Base-by-base conservation (phyloP, 75 land plant species). In the Pinus tabuliformis region DNA sequence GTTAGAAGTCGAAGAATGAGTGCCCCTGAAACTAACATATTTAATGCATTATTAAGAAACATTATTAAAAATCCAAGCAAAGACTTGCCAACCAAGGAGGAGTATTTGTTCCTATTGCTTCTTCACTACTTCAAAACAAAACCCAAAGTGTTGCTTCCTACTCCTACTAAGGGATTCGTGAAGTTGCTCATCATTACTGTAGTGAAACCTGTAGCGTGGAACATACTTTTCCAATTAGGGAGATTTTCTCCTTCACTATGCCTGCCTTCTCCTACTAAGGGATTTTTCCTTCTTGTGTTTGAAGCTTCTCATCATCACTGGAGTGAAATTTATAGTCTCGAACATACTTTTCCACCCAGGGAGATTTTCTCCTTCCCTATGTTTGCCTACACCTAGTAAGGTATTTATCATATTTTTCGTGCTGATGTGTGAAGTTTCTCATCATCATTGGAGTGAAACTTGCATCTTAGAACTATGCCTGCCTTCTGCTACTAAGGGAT, bases 71-170 rank as follows among this genome's bases (percentile, higher is more conserved):
- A 84, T 83, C 99, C 99, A 96, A 18, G 96, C 90, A 1, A 96
- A 91, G 20, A 86, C 92, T 1, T 90, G 95, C 96, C 96, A 96
- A 28, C 83, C 88, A 14, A 96, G 94, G 59, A 86, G 76, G 57
- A 96, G 97, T 9, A 88, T 80, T 5, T 88, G 83, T 30, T 91
- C 84, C 36, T 86, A 83, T 80, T 86, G 87, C 75, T 84, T 62
- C 39, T 75, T 57, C 22, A 68, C 45, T 22, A 36, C 56, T 39
- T 68, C 92, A 4, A 85, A 83, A 39, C 82, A 85, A 71, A 89
- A 93, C 2, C 92, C 95, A 64, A 79, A 73, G 21, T 85, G 79
- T 5, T 82, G 81, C 39, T 86, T 78, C 63, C 84, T 79, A 65
- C 83, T 84, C 70, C 87, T 80, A 61, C 83, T 65, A 4, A 96